Conservation (phyloP, 148 eudicot genomes). For the Silene latifolia region DNA sequence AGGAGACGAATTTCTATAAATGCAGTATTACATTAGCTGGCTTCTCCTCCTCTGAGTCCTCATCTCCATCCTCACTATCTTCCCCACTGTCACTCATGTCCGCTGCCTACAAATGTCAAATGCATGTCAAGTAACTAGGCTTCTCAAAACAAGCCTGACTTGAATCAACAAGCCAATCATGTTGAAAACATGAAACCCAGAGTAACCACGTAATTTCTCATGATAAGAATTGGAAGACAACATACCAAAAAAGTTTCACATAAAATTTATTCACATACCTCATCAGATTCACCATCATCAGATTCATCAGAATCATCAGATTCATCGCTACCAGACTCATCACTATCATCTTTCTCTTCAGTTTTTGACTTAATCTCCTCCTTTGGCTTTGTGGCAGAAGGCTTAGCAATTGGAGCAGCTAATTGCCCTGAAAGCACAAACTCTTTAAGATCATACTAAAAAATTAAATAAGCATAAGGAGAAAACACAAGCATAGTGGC, state of each 20-base stretch:
- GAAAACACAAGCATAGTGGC: neutral
- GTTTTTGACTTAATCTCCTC: slow-evolving; percentile 29
- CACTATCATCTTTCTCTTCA: slow-evolving; percentile 31
- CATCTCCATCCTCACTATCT: slow-evolving; percentile 13
- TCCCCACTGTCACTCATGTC: slow-evolving; percentile 1
- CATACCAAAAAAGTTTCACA: neutral
- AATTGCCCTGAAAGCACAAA: slow-evolving; percentile 22
- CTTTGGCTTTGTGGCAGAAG: slow-evolving; percentile 30
- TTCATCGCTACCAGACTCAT: slow-evolving; percentile 26
- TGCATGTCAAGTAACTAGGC: slow-evolving; percentile 3
- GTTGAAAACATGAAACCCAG: neutral
- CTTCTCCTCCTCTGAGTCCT: slow-evolving; percentile 37
- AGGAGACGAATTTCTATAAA: neutral
- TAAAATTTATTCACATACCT: neutral
- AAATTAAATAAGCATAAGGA: neutral
- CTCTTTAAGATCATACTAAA: neutral
- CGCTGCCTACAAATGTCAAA: neutral
- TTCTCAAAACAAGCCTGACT: neutral
- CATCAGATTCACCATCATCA: slow-evolving; percentile 20
- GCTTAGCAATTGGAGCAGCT: slow-evolving; percentile 23
- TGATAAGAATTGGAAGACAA: neutral
- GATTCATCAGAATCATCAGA: slow-evolving; percentile 36
- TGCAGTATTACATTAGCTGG: slow-evolving; percentile 29
- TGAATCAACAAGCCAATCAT: neutral
- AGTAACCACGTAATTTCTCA: neutral